Evolutionary conservation across 2,329 filamentous ascomycete species (phyloP).

Genomic region (Xylariaceae sp.): DNA sequence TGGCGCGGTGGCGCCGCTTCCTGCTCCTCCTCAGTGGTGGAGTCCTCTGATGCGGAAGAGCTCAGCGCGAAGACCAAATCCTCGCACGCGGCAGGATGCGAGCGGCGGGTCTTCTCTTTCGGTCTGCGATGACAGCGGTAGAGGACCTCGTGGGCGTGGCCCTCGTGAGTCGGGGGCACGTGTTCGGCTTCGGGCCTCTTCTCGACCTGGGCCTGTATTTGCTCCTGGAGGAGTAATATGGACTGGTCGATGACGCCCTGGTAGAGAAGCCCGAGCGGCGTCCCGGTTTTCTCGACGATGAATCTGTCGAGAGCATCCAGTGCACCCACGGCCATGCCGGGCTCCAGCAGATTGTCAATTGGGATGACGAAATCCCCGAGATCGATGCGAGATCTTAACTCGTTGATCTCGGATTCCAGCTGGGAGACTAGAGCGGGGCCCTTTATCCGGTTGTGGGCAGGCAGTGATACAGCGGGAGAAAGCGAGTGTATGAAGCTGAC

Average conservation of each 20-base stretch:
- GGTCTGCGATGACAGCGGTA: constrained; percentile 27
- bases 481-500: constrained; percentile 33
- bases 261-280: constrained; percentile 35
- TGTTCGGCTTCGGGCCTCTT: background rate
- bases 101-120: constrained; percentile 38
- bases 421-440: constrained; percentile 29
- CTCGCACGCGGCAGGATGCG: constrained; percentile 27
- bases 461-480: constrained; percentile 25
- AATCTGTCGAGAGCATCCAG: constrained; percentile 30
- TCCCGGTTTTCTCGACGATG: constrained; percentile 29
- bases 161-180: constrained; percentile 13
- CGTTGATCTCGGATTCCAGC: constrained; percentile 31
- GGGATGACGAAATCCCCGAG: constrained; percentile 32
- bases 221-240: constrained; percentile 24
- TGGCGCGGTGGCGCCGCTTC: background rate
- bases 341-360: constrained; percentile 34
- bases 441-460: constrained; percentile 31
- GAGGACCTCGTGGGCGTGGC: constrained; percentile 14
- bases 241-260: constrained; percentile 33
- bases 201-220: constrained; percentile 14
- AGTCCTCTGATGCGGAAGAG: constrained; percentile 1
- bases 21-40: background rate
- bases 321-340: constrained; percentile 28
- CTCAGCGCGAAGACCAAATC: too few relatives aligned
- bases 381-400: constrained; percentile 31